Base-by-base conservation (phyloP, 805 yeast genomes). In the Ogataea polymorpha region DNA sequence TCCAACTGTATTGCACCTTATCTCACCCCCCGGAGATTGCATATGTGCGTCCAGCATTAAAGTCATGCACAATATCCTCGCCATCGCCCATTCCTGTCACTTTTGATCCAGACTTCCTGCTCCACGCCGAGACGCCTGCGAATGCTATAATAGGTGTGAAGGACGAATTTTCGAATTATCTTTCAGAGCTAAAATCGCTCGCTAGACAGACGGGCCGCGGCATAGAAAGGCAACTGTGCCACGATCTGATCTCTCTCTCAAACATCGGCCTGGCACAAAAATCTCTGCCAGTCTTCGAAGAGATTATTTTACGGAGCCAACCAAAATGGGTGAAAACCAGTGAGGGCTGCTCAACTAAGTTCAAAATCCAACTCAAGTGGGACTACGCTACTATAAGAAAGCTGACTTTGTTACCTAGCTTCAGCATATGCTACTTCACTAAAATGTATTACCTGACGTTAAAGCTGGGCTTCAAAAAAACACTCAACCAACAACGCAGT, bases 241-340 rank as follows among this genome's bases (percentile, higher is more conserved):
- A 48, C 32, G 60, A 55, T 31, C 27, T 55, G 21, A 21, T 55
- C 17, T 41, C 58, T 3, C 39, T 55, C 13, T 46, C 56, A 3
- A 50, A 53, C 29, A 11, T 51, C 27, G 40, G 28, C 1, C 37
- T 53, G 14, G 35, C 35, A 2, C 55, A 54, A 24, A 38, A 32
- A 25, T 45, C 33, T 6, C 25, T 52, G 15, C 49, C 46, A 2
- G 37, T 52, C 7, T 55, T 52, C 37, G 49, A 47, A 33, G 51
- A 50, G 9, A 26, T 37, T 12, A 4, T 15, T 2, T 17, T 48
- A 7, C 35, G 40, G 26, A 33, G 32, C 4, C 54, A 50, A 34
- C 58, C 56, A 0, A 18, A 34, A 12, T 53, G 59, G 59, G 37
- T 32, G 15, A 23, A 20, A 12, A 44, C 42, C 21, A 39, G 44